Evolutionary conservation across 2,329 filamentous ascomycete genomes (phyloP), one percentile per base, ranked within the genome.

Genomic region (Aureobasidium lini): DNA sequence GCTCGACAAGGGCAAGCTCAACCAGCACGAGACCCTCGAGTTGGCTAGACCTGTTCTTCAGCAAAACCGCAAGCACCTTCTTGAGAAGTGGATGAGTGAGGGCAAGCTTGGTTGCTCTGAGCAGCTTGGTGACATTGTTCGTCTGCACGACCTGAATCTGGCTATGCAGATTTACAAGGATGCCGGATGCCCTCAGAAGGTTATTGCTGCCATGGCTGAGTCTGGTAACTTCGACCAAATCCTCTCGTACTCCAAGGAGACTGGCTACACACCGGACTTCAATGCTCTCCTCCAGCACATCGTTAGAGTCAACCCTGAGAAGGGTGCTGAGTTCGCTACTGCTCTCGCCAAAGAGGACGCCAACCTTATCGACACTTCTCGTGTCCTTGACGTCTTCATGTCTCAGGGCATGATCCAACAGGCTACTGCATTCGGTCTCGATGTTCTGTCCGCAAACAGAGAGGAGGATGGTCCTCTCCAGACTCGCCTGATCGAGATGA

Each of bases 1-100:
- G 44, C 82, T 99, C 36, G 95, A 99, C 73, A 96, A 99, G 82
- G 93, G 94, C 61, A 84, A 84, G 31, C 79, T 99, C 47, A 99
- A 99, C 77, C 86, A 87, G 71, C 89, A 95, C 65, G 94, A 99
- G 76, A 96, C 92, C 48, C 79, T 99, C 40, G 94, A 99, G 77
- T 81, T 99, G 62, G 92, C 94, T 9, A 86, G 91, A 65, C 94
- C 94, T 18, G 94, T 99, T 18, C 82, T 99, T 60, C 85, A 88
- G 60, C 94, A 99, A 75, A 94, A 92, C 73, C 86, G 94, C 65
- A 97, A 96, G 77, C 90, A 97, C 70, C 79, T 99, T 29, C 83
- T 99, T 31, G 94, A 97, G 77, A 99, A 99, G 76, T 99, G 95
- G 95, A 83, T 97, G 73, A 88, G 88, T 70, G 94, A 97, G 76